A percentile compares a stretch with the other conserved stretches of the same genome.
Evolutionary conservation across 1,284 basidiomycete species (phyloP).

Genomic region (Macrocystidia cucumis): DNA sequence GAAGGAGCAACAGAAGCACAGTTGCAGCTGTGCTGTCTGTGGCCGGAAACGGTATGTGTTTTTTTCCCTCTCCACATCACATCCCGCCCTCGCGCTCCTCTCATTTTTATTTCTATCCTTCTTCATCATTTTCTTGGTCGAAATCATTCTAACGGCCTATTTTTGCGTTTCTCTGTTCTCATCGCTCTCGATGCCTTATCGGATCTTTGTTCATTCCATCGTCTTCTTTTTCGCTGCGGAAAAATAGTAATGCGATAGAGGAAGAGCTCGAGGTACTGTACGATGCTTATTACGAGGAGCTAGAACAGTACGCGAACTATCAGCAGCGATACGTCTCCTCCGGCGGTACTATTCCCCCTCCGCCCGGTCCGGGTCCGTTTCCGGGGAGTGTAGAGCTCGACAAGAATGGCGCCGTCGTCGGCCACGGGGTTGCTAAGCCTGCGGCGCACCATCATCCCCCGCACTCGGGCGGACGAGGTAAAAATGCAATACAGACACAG

Average conservation of each 20-base stretch:
- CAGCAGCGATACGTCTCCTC: constrained; percentile 90
- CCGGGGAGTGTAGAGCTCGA: constrained; percentile 96
- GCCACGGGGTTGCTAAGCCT: no score
- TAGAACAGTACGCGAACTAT: constrained; percentile 97
- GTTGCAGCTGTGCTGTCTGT: constrained; percentile 94
- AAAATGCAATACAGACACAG: constrained; percentile 16
- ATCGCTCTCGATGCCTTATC: constrained; percentile 11
- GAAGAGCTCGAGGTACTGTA: constrained; percentile 98
- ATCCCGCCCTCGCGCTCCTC: constrained; percentile 15
- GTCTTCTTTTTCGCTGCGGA: constrained; percentile 14
- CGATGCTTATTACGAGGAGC: constrained; percentile 99
- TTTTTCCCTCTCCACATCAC: constrained; percentile 19
- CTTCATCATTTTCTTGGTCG: constrained; percentile 4
- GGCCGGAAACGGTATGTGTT: constrained; percentile 85
- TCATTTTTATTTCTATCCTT: no score
- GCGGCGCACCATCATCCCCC: constrained; percentile 9
- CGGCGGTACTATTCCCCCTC: constrained; percentile 81
- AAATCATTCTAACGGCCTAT: constrained; percentile 9
- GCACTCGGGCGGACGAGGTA: constrained; percentile 13
- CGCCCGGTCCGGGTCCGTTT: constrained; percentile 95
- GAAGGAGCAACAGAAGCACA: constrained; percentile 98
- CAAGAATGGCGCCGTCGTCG: constrained; percentile 80
- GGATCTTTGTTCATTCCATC: constrained; percentile 11
- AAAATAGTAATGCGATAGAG: constrained; percentile 86
- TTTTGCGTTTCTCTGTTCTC: constrained; percentile 10